Conservation (phyloP, 1,139 yeast species). For the Suhomyces anneliseae region DNA sequence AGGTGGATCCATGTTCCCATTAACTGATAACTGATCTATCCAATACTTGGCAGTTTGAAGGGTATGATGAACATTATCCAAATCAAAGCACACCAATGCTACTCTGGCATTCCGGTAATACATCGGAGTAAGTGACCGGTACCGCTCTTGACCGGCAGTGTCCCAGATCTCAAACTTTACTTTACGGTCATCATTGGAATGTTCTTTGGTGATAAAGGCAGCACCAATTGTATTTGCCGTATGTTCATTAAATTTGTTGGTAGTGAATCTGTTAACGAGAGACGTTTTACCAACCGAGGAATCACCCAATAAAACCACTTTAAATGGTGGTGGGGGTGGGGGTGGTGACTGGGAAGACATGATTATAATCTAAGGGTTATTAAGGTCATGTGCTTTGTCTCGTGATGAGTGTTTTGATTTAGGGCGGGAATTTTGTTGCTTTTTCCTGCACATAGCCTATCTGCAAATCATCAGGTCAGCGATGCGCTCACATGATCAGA, state of each 20-base stretch:
- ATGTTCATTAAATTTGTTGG: conserved; percentile 35
- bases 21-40: conserved; percentile 42
- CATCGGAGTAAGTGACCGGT: conserved; percentile 50
- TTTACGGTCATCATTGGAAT: conserved; percentile 24
- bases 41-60: conserved; percentile 44
- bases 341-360: background rate
- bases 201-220: conserved; percentile 45
- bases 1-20: conserved; percentile 21
- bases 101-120: conserved; percentile 45
- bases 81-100: conserved; percentile 38
- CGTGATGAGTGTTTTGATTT: background rate
- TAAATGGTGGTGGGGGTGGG: conserved; percentile 32
- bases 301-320: conserved; percentile 47
- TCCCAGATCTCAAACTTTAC: conserved; percentile 52
- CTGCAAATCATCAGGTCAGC: background rate
- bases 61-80: conserved; percentile 33
- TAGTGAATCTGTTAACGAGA: conserved; percentile 43
- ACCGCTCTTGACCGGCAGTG: conserved; percentile 53
- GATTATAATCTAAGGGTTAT: background rate
- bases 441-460: too few species aligned
- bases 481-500: background rate
- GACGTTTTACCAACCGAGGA: conserved; percentile 51
- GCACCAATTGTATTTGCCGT: conserved; percentile 52
- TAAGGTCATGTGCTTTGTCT: too few species aligned
- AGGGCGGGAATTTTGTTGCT: too few species aligned